Conservation (phyloP, 169 alveolate species). For the Plasmodium falciparum region DNA sequence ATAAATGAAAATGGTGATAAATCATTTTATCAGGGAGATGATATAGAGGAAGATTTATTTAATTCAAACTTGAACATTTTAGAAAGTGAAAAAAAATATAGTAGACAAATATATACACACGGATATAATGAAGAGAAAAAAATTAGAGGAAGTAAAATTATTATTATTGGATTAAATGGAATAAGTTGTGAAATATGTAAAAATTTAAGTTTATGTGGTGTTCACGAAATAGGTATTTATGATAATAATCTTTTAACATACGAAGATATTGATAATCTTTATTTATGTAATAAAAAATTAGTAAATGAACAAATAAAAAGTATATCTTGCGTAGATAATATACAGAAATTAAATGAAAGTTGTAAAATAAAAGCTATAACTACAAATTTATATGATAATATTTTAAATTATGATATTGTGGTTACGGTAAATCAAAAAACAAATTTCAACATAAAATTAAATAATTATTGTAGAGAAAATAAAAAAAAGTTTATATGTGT, state of each 20-base stretch:
- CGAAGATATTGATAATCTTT: slow-evolving; percentile 53
- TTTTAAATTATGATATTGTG: slow-evolving; percentile 43
- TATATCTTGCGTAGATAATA: slow-evolving; percentile 30
- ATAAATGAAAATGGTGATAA: neutral
- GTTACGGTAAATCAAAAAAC: slow-evolving; percentile 43
- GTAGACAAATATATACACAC: slow-evolving; percentile 98
- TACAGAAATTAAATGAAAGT: slow-evolving; percentile 37
- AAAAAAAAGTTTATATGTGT: slow-evolving; percentile 59
- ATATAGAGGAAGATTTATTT: neutral
- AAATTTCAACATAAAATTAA: slow-evolving; percentile 23
- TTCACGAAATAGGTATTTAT: slow-evolving; percentile 57
- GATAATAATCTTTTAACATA: slow-evolving; percentile 43
- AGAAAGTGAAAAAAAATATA: slow-evolving; percentile 84
- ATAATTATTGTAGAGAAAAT: slow-evolving; percentile 41
- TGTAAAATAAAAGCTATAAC: slow-evolving; percentile 70
- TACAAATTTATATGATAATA: neutral
- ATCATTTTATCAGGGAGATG: neutral
- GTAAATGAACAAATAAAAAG: slow-evolving; percentile 65
- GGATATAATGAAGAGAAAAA: slow-evolving; percentile 99
- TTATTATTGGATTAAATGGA: slow-evolving; percentile 97
- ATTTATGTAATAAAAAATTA: slow-evolving; percentile 51
- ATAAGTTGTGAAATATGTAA: slow-evolving; percentile 85
- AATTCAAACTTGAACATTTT: slow-evolving; percentile 8
- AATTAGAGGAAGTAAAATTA: slow-evolving; percentile 92
- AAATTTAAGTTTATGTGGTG: slow-evolving; percentile 69